Evolutionary conservation across 2,329 filamentous ascomycete species (phyloP), one percentile per base, ranked within the genome.

Genomic region (Aphanocladium album): DNA sequence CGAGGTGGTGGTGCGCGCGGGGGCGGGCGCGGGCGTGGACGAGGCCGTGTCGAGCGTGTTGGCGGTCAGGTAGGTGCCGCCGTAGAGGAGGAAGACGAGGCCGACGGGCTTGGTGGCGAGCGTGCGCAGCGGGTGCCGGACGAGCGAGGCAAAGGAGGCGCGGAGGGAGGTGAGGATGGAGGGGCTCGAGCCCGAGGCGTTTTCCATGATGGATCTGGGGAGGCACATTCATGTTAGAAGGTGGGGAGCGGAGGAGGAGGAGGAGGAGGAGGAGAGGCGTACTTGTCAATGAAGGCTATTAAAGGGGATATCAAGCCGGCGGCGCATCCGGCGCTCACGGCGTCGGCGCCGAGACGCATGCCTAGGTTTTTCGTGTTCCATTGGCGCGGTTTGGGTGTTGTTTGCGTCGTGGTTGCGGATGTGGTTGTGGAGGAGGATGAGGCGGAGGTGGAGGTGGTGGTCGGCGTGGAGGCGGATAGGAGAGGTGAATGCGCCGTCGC

Each of bases 231-330:
- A 51, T 33, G 55, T 64, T 21, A 49, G 64, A 19, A 45, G 12
- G 1, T n/a, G 21, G 21, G 21, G 60, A 61, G 23, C 58, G 61
- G 33, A n/a, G 7, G 6, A 47, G 56, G 63, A 47, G 49, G 30
- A 49, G n/a, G 51, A 16, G 23, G 16, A 27, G 43, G 27, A 39
- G 14, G 11, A n/a, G 17, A 53, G 30, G 30, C 66, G 47, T 77
- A 93, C 89, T 89, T 86, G 74, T 96, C 92, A 74, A 97, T 95
- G 65, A 95, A 88, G 41, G 89, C 89, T 64, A 96, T 93, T 43
- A 96, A 72, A 1, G 93, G 92, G 59, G 92, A 91, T 52, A 96
- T 89, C 63, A 95, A 77, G 7, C 82, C 83, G 2, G 89, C 91
- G 12, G 92, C 90, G 50, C 84, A 82, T 2, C 83, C 81, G 1